Conservation (phyloP, 1,284 basidiomycete species). For the Ustilago xerochloae region DNA sequence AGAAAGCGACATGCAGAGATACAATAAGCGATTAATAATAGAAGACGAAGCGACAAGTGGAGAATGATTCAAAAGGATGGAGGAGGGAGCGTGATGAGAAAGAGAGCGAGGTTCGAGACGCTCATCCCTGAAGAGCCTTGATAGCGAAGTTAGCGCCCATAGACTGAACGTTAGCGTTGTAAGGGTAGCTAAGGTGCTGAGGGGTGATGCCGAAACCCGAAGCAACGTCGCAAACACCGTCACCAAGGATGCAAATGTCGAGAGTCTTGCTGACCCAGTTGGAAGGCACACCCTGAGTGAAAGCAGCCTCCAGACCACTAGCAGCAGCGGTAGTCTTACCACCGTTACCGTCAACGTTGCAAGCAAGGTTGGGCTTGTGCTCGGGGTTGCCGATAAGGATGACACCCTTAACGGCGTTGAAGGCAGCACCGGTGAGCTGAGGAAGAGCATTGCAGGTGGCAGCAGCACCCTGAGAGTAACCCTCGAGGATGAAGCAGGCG, state of each 20-base stretch:
- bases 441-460: conserved; percentile 62
- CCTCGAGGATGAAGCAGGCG: conserved; percentile 46
- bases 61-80: not conserved
- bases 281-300: conserved; percentile 40
- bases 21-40: too few species aligned
- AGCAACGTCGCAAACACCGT: conserved; percentile 62
- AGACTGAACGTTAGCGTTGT: conserved; percentile 44
- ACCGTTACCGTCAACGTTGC: conserved; percentile 63
- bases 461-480: conserved; percentile 62
- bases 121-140: conserved; percentile 27
- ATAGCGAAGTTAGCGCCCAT: conserved; percentile 50
- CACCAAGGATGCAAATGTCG: conserved; percentile 64
- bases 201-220: conserved; percentile 54
- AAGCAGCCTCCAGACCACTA: conserved; percentile 33
- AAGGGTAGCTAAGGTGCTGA: conserved; percentile 56
- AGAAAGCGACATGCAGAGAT: too few species aligned
- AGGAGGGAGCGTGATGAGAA: not conserved
- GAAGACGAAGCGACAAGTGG: too few species aligned
- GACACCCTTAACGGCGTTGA: conserved; percentile 64
- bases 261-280: conserved; percentile 60
- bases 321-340: conserved; percentile 52
- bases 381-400: conserved; percentile 65
- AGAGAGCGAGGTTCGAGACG: too few species aligned
- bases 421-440: conserved; percentile 40
- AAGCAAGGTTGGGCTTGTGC: conserved; percentile 58